These are phyloP conservation scores for Aspergillus ruber DNA, from an alignment of 2,329 filamentous ascomycete species.

Conservation along the genomic window DNA sequence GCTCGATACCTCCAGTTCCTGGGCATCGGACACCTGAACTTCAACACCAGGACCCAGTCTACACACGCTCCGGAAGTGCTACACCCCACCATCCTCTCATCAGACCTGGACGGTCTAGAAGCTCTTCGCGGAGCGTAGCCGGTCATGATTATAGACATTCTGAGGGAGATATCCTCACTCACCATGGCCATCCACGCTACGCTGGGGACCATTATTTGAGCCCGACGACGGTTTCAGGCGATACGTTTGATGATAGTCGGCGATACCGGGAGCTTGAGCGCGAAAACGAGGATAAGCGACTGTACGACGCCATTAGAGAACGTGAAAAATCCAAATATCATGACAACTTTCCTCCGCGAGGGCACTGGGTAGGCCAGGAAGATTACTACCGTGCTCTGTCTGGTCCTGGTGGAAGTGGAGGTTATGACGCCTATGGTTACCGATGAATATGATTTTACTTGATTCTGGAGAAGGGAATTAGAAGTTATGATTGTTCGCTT, in stretches of 20 bases:
- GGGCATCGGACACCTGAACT: constrained; percentile 54
- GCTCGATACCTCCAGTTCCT: constrained; percentile 53
- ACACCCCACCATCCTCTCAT: constrained; percentile 9
- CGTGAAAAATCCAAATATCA: constrained; percentile 19
- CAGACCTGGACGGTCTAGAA: constrained; percentile 18
- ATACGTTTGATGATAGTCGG: constrained; percentile 18
- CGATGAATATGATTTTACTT: constrained; percentile 8
- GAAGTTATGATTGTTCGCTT: background rate
- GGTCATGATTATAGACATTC: constrained; percentile 29
- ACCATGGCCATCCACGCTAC: constrained; percentile 13
- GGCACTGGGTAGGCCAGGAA: constrained; percentile 26
- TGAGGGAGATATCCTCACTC: constrained; percentile 26
- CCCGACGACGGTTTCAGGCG: constrained; percentile 14
- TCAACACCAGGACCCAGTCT: constrained; percentile 25
- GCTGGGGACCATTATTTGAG: constrained; percentile 21
- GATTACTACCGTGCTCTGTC: constrained; percentile 34
- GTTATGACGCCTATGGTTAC: constrained; percentile 22
- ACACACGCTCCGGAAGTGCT: constrained; percentile 16
- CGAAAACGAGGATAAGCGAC: constrained; percentile 15
- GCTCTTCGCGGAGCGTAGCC: constrained; percentile 24
- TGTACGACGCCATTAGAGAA: constrained; percentile 23
- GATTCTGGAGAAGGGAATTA: background rate
- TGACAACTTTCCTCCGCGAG: constrained; percentile 16
- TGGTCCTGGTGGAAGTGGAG: constrained; percentile 14
- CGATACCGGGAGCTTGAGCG: constrained; percentile 24